Conservation (phyloP, 1,284 basidiomycete species). For the Vanrija sp. region DNA sequence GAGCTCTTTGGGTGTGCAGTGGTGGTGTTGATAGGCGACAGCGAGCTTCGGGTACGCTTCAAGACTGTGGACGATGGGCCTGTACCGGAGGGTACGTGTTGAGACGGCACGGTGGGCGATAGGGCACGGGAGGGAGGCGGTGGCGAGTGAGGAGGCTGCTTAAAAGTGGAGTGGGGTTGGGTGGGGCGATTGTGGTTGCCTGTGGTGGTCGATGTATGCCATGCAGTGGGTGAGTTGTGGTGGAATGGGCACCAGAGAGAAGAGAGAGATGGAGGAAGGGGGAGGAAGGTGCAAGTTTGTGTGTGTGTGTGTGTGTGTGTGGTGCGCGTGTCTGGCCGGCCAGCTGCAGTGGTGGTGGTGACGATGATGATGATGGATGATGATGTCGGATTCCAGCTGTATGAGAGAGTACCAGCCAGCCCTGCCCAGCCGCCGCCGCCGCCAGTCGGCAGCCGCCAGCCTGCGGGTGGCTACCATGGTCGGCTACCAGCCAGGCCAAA, state of each 20-base stretch:
- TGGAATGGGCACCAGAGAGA: neutral
- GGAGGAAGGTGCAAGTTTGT: neutral
- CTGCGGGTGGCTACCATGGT: too few species aligned
- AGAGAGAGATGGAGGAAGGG: neutral
- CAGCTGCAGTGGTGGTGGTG: too few species aligned
- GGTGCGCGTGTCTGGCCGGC: too few species aligned
- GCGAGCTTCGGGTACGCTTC: too few species aligned
- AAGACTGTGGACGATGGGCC: neutral
- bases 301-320: too few species aligned
- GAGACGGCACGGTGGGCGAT: conserved; percentile 13
- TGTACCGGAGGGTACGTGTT: conserved; percentile 12
- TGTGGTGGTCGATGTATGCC: neutral
- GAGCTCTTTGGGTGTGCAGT: neutral
- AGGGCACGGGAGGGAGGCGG: too few species aligned
- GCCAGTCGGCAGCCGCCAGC: too few species aligned
- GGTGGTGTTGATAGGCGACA: neutral
- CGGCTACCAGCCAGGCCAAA: too few species aligned
- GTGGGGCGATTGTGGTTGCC: neutral
- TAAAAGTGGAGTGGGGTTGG: neutral
- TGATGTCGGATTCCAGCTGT: too few species aligned
- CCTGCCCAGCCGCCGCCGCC: too few species aligned
- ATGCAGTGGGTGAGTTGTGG: neutral
- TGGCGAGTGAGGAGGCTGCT: neutral
- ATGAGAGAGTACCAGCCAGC: too few species aligned
- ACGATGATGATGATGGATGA: too few species aligned